phyloP scores from a whole-genome alignment of 2,329 filamentous ascomycete genomes.

The Sporothrix pallida region DNA sequence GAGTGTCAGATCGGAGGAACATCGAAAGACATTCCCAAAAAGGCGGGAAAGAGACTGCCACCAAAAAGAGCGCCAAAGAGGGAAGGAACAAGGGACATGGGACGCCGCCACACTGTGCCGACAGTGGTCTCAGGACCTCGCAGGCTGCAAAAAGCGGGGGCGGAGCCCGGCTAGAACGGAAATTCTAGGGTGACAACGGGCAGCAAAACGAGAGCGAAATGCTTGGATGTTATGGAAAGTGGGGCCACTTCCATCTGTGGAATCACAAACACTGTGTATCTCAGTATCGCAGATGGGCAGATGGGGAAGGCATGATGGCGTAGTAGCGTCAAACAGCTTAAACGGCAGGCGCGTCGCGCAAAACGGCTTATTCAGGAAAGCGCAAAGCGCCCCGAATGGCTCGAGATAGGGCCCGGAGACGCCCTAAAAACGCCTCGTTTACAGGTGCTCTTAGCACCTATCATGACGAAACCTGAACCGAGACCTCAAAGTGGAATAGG shows the following conservation, averaged over 20 bases:
- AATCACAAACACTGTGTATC: slow-evolving; percentile 12
- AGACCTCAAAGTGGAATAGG: slow-evolving; percentile 25
- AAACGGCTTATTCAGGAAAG: slow-evolving; percentile 5
- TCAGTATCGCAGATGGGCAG: too few relatives aligned
- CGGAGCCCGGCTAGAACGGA: slow-evolving; percentile 15
- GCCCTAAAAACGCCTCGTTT: not conserved
- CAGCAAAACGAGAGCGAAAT: not conserved
- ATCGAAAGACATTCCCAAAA: slow-evolving; percentile 11
- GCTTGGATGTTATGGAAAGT: slow-evolving; percentile 9
- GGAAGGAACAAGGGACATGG: not conserved
- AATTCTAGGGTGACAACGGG: slow-evolving; percentile 23
- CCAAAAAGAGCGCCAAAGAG: not conserved
- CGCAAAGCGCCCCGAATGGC: slow-evolving; percentile 6
- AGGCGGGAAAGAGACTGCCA: slow-evolving; percentile 6
- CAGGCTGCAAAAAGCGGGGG: slow-evolving; percentile 24
- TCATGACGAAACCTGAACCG: slow-evolving; percentile 24
- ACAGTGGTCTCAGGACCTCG: slow-evolving; percentile 4
- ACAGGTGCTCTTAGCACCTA: slow-evolving; percentile 11
- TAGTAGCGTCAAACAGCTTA: not conserved
- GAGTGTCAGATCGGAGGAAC: slow-evolving; percentile 7
- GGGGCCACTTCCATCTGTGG: slow-evolving; percentile 8
- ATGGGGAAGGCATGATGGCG: not conserved
- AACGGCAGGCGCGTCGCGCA: slow-evolving; percentile 27
- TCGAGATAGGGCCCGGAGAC: slow-evolving; percentile 2
- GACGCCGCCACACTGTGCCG: slow-evolving; percentile 24